A percentile compares a stretch with the other conserved stretches of the same genome.
These are phyloP conservation scores for Epichloe sp. DNA, from an alignment of 2,329 filamentous ascomycete genomes.

Conservation along the genomic window DNA sequence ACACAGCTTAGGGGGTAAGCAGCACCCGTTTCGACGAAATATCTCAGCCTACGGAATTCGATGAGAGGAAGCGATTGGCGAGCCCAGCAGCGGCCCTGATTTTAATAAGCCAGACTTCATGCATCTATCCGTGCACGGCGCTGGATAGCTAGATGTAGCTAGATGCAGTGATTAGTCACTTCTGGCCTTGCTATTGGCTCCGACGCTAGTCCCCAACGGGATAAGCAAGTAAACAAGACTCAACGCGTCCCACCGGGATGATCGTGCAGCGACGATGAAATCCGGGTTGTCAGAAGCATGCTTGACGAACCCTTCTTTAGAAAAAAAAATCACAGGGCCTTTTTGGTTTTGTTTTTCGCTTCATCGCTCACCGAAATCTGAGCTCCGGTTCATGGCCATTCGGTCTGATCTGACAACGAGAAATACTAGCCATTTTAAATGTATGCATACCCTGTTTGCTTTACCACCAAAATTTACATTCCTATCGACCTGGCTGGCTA, in stretches of 20 bases:
- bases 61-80: conserved; percentile 3
- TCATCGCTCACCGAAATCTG: neutral
- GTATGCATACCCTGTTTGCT: conserved; percentile 8
- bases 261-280: neutral
- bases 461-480: conserved; percentile 3
- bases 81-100: neutral
- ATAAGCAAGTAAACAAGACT: conserved; percentile 31
- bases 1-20: neutral
- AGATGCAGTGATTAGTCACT: neutral
- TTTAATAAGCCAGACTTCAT: neutral
- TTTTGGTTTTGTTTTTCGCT: no score
- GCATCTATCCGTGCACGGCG: conserved; percentile 5
- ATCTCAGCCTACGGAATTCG: neutral
- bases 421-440: neutral
- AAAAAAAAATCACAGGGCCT: neutral
- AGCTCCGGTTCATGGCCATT: neutral
- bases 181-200: neutral
- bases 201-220: conserved; percentile 21
- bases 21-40: neutral
- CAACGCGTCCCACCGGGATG: conserved; percentile 9
- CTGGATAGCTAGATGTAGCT: neutral
- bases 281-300: neutral
- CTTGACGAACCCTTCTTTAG: neutral
- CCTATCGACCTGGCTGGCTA: neutral
- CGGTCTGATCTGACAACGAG: neutral